Percentiles rank a stretch among this genome's conserved stretches.
These are phyloP conservation scores for Sideroxylon spinosum DNA, from an alignment of 179 eudicot genomes.

Conservation along the genomic window DNA sequence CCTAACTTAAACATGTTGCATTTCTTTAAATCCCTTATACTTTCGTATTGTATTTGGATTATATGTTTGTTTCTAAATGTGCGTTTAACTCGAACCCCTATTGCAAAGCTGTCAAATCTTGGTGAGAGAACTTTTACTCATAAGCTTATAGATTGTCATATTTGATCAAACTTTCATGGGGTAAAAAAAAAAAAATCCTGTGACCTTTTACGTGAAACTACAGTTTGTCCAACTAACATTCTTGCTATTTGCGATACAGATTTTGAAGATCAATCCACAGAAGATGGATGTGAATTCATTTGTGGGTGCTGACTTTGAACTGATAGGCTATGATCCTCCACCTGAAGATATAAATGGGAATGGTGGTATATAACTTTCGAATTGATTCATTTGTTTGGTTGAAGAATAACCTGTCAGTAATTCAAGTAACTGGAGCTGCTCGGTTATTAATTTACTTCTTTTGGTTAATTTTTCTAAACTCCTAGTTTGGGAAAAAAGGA, in stretches of 20 bases:
- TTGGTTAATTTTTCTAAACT: neutral
- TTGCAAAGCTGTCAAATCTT: neutral
- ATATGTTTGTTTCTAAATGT: neutral
- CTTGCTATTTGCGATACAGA: conserved; percentile 28
- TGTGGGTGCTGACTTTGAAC: conserved; percentile 61
- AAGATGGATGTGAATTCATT: conserved; percentile 65
- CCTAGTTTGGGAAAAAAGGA: no score
- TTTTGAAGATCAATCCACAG: conserved; percentile 63
- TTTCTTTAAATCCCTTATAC: neutral
- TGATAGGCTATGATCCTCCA: conserved; percentile 64
- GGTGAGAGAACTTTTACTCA: neutral
- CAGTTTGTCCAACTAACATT: neutral
- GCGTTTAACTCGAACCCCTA: neutral
- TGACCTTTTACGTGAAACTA: neutral
- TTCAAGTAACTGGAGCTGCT: no score
- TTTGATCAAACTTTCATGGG: neutral
- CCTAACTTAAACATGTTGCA: neutral
- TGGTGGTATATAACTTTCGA: conserved; percentile 51
- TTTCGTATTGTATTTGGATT: neutral
- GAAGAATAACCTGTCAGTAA: neutral
- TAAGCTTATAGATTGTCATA: neutral
- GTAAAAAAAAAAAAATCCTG: neutral
- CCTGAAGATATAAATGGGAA: conserved; percentile 75
- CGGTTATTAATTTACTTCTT: neutral
- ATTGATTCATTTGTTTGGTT: neutral